Evolutionary conservation across 768 basidiomycete genomes (phyloP), one percentile per base, ranked within the genome.

Genomic region (Basidioascus undulatus): DNA sequence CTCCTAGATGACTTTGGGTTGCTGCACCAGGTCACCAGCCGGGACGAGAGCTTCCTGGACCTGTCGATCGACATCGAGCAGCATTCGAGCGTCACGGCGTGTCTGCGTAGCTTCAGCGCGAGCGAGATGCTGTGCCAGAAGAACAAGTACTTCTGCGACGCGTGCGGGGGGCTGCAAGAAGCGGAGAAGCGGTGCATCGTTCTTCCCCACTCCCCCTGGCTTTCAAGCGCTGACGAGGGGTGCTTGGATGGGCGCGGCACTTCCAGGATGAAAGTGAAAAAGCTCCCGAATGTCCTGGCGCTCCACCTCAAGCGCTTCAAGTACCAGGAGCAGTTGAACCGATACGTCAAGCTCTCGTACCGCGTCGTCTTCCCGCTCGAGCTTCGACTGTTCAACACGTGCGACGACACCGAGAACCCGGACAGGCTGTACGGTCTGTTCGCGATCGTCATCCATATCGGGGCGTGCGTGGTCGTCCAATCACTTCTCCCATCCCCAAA

Each of bases 21-120:
- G 38, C 15, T 12, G 5, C 18, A 4, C 8, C 47, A 83, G 79
- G 72, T 81, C 5, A 83, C 83, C 6, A 79, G 84, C 9, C 74
- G 92, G 16, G 89, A 96, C 53, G 92, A 98, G 58, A 72, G 76
- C 9, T 98, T 98, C 61, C 69, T 98, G 41, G 92, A 98, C 61
- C 67, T 98, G n/a, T 94, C 87, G 5, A 83, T 98, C 59, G 92
- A 98, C 57, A 96, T 98, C 50, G 89, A 94, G 56, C 83, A 92
- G 57, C 92, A 96, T 59, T 81, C 86, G 3, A 89, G 83, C 47
- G 75, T 98, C 40, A 89, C 87, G 2, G 78, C 87, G 6, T 98
- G 92, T 56, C 69, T 98, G 27, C 71, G 84, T 35, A 83, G 87
- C 55, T 98, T 98, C 57, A 89, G 83, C 53, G 87, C 86, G 31